Evolutionary conservation across 2,329 filamentous ascomycete species (phyloP), one percentile per base, ranked within the genome.

Genomic region (Helicocarpus griseus): DNA sequence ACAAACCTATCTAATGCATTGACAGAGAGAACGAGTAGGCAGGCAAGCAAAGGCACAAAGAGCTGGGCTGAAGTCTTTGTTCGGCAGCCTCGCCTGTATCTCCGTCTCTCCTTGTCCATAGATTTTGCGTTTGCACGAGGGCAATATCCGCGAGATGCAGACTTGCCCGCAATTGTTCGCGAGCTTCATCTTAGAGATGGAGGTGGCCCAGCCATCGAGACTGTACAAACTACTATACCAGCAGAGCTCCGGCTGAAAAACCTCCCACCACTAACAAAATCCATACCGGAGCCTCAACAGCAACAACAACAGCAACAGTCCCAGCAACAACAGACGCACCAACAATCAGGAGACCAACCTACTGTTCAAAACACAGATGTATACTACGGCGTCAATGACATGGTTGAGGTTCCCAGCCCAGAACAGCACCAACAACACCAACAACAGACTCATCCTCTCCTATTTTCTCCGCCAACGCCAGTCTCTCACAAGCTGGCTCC

Each of bases 51-150:
- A 22, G 47, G 40, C 21, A 48, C 51, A 26, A 54, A 41, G 22
- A 48, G 54, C 24, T 56, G 54, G 54, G 35, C 45, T 6, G 54
- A 56, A 19, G 48, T 53, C 11, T 56, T 56, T 26, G 40, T 53
- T 26, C 24, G 45, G 26, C 49, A 51, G 8, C 54, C 49, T 13
- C 54, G 51, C 24, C 45, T 52, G 8, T 56, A 56, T 14, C 39
- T 54, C 28, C 46, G 54, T 14, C 33, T 56, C 14, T 56, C 54
- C 11, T 39, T 52, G 22, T 49, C 54, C n/a, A 45, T 54, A 21
- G 52, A 56, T 49, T 52, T 51, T 36, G 49, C 52, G 28, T 50
- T 54, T 39, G 21, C 54, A 17, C 39, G 45, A 19, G 49, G 52
- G 2, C 36, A 47, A 44, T 54, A 45, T 38, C 52, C 54, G n/a